A percentile compares a stretch with the other conserved stretches of the same genome.
These are phyloP conservation scores for Phyllachora maydis DNA, from an alignment of 2,329 filamentous ascomycete species.

Conservation along the genomic window DNA sequence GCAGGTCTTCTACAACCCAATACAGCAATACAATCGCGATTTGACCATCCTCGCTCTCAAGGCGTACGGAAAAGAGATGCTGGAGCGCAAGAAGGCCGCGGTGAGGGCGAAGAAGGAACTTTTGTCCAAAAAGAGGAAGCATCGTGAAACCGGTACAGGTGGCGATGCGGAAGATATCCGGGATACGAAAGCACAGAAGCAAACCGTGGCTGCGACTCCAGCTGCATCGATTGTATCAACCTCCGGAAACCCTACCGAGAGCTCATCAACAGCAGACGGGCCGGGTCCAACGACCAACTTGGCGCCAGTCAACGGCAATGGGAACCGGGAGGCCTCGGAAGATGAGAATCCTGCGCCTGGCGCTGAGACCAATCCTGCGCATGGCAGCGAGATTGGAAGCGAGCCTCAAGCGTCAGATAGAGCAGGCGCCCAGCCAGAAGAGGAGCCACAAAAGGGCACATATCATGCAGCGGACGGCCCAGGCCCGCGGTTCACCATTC, in stretches of 20 bases:
- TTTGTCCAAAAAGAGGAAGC: slow-evolving; percentile 20
- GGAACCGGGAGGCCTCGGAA: slow-evolving; percentile 1
- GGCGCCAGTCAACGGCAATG: slow-evolving; percentile 1
- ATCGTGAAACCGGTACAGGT: slow-evolving; percentile 18
- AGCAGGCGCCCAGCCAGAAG: neutral
- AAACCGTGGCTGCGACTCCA: slow-evolving; percentile 2
- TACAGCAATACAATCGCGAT: slow-evolving; percentile 97
- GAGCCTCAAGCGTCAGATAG: too few relatives aligned
- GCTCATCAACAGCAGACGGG: slow-evolving; percentile 2
- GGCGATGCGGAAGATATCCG: slow-evolving; percentile 21
- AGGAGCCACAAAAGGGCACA: slow-evolving; percentile 9
- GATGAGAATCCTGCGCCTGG: slow-evolving; percentile 1
- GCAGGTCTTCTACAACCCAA: slow-evolving; percentile 96
- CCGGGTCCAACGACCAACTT: neutral
- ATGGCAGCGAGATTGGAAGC: too few relatives aligned
- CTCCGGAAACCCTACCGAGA: too few relatives aligned
- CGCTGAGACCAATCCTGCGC: too few relatives aligned
- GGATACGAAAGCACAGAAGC: slow-evolving; percentile 9
- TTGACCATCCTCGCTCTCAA: slow-evolving; percentile 83
- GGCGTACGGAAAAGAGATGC: slow-evolving; percentile 54
- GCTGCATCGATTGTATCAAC: too few relatives aligned
- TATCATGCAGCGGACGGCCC: too few relatives aligned
- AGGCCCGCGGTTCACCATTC: slow-evolving; percentile 49
- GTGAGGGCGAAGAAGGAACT: slow-evolving; percentile 12
- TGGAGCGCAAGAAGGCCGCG: slow-evolving; percentile 25